phyloP scores from a whole-genome alignment of 2,329 filamentous ascomycete species.

The Xylariaceae sp. region DNA sequence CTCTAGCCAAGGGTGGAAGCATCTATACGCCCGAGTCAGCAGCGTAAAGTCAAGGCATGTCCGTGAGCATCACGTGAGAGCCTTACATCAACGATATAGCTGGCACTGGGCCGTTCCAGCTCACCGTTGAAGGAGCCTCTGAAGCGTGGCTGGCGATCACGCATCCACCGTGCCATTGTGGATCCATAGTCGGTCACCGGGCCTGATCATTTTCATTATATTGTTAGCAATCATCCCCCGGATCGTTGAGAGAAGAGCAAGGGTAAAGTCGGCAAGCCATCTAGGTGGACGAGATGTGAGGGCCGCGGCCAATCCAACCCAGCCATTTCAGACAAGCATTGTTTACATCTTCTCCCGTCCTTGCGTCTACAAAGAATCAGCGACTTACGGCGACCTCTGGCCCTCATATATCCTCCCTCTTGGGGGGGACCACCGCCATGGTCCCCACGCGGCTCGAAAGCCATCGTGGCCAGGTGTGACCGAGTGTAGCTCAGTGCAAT shows the following conservation, averaged over 20 bases:
- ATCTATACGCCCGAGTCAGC: slow-evolving; percentile 52
- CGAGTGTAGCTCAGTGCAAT: slow-evolving; percentile 2
- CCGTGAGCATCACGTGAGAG: slow-evolving; percentile 17
- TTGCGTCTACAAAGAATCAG: background rate
- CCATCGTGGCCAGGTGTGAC: slow-evolving; percentile 33
- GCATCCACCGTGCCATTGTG: slow-evolving; percentile 87
- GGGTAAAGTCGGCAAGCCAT: no score
- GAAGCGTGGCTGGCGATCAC: slow-evolving; percentile 71
- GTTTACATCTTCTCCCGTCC: no score
- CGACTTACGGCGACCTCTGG: slow-evolving; percentile 48
- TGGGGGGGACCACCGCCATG: slow-evolving; percentile 37
- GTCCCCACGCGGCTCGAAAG: slow-evolving; percentile 50
- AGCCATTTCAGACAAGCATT: no score
- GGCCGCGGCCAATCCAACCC: no score
- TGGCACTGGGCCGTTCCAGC: slow-evolving; percentile 76
- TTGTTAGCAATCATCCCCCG: slow-evolving; percentile 10
- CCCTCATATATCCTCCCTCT: slow-evolving; percentile 40
- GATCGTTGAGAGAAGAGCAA: slow-evolving; percentile 4
- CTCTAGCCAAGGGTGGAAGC: slow-evolving; percentile 74
- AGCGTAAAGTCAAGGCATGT: background rate
- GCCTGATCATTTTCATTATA: slow-evolving; percentile 45
- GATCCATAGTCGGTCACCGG: slow-evolving; percentile 91
- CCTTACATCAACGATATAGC: slow-evolving; percentile 82
- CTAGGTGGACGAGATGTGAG: no score
- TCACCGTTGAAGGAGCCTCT: slow-evolving; percentile 67